These are phyloP conservation scores for Citrus mangshanensis DNA, from an alignment of 345 rosid genomes.

Conservation along the genomic window DNA sequence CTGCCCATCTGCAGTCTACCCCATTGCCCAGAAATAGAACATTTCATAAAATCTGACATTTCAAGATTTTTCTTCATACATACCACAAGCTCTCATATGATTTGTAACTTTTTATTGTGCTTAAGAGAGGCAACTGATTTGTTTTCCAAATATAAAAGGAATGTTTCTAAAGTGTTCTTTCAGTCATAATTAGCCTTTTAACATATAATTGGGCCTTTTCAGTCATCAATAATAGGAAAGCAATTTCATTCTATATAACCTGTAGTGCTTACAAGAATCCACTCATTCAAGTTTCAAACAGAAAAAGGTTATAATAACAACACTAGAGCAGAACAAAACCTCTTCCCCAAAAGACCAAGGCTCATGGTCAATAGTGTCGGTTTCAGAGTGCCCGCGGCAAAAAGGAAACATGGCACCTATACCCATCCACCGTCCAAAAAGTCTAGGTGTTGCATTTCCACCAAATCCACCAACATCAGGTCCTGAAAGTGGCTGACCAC, in stretches of 20 bases:
- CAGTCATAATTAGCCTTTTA: not conserved
- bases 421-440: constrained; percentile 96
- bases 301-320: not conserved
- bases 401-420: constrained; percentile 91
- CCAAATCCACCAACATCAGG: constrained; percentile 96
- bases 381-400: constrained; percentile 86
- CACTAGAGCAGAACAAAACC: constrained; percentile 38
- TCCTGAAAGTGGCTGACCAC: constrained; percentile 93
- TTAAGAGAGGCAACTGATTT: not conserved
- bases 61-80: not conserved
- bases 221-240: not conserved
- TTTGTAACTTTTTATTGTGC: not conserved
- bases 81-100: not conserved
- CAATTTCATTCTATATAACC: not conserved
- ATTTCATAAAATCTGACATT: not conserved
- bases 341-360: constrained; percentile 98
- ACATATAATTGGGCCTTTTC: not conserved
- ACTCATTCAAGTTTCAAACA: not conserved
- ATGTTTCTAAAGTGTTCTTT: not conserved
- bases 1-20: not conserved
- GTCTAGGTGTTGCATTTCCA: constrained; percentile 82
- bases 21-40: not conserved
- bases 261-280: not conserved
- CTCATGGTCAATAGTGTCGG: constrained; percentile 66
- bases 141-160: not conserved